Percentiles rank a stretch among this genome's conserved stretches.
Evolutionary conservation across 192 early-diverging fungal species (phyloP).

Genomic region (Chytriomyces confervae): DNA sequence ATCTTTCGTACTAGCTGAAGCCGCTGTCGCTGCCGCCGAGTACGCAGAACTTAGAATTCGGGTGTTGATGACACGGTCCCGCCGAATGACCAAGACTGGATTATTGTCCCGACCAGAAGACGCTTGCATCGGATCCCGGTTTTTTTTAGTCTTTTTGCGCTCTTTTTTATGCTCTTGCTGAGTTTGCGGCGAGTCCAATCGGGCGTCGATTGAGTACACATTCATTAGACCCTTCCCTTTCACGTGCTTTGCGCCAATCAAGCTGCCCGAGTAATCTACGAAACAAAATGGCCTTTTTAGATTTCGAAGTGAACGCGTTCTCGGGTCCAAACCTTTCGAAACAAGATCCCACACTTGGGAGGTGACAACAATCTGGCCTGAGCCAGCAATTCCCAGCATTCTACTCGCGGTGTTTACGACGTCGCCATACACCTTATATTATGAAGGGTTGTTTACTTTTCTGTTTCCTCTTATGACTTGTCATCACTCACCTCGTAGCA

Average conservation of each 20-base stretch:
- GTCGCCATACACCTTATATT: slow-evolving; percentile 53
- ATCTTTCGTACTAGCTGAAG: no score
- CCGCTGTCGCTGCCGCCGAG: background rate
- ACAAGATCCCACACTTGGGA: slow-evolving; percentile 32
- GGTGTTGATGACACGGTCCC: background rate
- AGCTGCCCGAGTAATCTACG: slow-evolving; percentile 35
- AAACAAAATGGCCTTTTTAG: no score
- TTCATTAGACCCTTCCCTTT: slow-evolving; percentile 55
- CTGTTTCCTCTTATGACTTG: background rate
- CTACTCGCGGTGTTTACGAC: slow-evolving; percentile 52
- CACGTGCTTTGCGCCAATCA: slow-evolving; percentile 42
- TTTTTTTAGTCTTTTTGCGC: no score
- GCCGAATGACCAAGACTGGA: background rate
- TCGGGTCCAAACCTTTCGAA: slow-evolving; percentile 4
- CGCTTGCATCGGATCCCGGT: no score
- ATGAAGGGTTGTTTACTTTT: background rate
- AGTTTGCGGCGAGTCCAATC: no score
- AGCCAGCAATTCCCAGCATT: slow-evolving; percentile 46
- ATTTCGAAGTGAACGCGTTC: background rate
- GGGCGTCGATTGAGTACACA: slow-evolving; percentile 40
- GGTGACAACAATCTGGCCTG: slow-evolving; percentile 51
- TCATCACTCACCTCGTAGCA: slow-evolving; percentile 46
- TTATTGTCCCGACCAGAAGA: no score
- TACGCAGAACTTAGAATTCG: background rate
- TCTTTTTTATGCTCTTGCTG: no score